Conservation (phyloP, 2,329 filamentous ascomycete genomes). For the Microthyrium microscopicum region DNA sequence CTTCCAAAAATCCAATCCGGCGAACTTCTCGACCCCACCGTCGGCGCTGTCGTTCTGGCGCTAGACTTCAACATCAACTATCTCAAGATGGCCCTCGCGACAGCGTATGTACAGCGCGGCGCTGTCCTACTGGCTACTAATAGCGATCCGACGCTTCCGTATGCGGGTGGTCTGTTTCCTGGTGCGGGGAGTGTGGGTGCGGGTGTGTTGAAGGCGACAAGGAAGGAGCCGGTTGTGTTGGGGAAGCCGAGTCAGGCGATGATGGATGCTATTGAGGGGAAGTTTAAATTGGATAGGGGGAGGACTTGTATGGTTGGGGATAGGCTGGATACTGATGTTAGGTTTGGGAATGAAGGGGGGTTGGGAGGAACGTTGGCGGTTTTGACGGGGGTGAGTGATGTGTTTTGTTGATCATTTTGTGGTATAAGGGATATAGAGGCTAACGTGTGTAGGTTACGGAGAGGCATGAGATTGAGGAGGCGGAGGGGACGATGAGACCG, state of each 20-base stretch:
- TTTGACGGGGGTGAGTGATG: constrained; percentile 61
- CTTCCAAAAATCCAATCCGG: constrained; percentile 56
- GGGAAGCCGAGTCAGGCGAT: constrained; percentile 97
- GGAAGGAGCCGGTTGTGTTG: constrained; percentile 55
- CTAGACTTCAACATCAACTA: constrained; percentile 95
- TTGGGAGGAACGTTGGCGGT: constrained; percentile 85
- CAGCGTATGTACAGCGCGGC: constrained; percentile 69
- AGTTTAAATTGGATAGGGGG: constrained; percentile 72
- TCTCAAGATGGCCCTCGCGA: constrained; percentile 69
- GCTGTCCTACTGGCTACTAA: constrained; percentile 89
- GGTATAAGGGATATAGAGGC: too few species aligned
- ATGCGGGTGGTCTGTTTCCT: constrained; percentile 68
- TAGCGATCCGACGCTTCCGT: constrained; percentile 76
- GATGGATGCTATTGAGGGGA: constrained; percentile 98
- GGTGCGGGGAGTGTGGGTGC: constrained; percentile 74
- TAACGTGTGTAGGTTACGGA: too few species aligned
- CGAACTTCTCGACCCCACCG: constrained; percentile 69
- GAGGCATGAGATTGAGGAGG: constrained; percentile 65
- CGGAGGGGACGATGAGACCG: constrained; percentile 53
- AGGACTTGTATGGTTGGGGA: constrained; percentile 94
- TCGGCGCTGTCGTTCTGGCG: constrained; percentile 76
- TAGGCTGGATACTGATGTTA: constrained; percentile 84
- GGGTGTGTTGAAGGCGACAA: constrained; percentile 49
- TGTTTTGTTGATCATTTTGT: too few species aligned
- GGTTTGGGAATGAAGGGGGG: constrained; percentile 80